Evolutionary conservation across 2,329 filamentous ascomycete species (phyloP).

Genomic region (Byssoonygena ceratinophila): DNA sequence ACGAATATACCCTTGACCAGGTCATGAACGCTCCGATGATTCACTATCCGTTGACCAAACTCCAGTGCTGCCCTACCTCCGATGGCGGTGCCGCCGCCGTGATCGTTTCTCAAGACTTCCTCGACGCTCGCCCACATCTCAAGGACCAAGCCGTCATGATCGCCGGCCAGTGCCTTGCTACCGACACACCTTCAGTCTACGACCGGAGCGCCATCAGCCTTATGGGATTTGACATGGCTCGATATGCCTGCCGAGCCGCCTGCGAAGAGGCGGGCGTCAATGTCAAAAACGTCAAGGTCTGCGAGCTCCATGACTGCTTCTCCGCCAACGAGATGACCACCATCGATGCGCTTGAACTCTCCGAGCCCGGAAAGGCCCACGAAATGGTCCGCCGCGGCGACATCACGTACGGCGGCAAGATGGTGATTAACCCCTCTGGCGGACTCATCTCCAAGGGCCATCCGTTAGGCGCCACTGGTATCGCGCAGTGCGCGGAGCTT

Average conservation of each 20-base stretch:
- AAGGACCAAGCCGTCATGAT: slow-evolving; percentile 74
- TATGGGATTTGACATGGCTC: slow-evolving; percentile 77
- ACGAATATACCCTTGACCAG: slow-evolving; percentile 81
- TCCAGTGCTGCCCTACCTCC: slow-evolving; percentile 96
- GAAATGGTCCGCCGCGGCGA: slow-evolving; percentile 78
- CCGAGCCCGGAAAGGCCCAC: slow-evolving; percentile 71
- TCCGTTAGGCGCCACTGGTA: slow-evolving; percentile 83
- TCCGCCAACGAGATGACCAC: slow-evolving; percentile 86
- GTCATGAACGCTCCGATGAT: slow-evolving; percentile 66
- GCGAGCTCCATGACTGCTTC: slow-evolving; percentile 96
- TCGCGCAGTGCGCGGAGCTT: slow-evolving; percentile 89
- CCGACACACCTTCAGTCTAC: slow-evolving; percentile 71
- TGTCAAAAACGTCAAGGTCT: slow-evolving; percentile 63
- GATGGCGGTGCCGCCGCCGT: slow-evolving; percentile 85
- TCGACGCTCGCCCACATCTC: slow-evolving; percentile 73
- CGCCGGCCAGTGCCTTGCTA: slow-evolving; percentile 78
- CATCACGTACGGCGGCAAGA: slow-evolving; percentile 76
- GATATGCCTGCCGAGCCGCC: slow-evolving; percentile 58
- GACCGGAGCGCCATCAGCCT: slow-evolving; percentile 73
- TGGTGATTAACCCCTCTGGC: slow-evolving; percentile 85
- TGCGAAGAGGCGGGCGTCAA: slow-evolving; percentile 56
- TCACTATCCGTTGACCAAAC: slow-evolving; percentile 79
- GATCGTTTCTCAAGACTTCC: slow-evolving; percentile 77
- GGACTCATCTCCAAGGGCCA: slow-evolving; percentile 95
- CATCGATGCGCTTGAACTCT: slow-evolving; percentile 75